Base-by-base conservation (phyloP, 805 yeast genomes). In the Schizosaccharomyces lindneri region DNA sequence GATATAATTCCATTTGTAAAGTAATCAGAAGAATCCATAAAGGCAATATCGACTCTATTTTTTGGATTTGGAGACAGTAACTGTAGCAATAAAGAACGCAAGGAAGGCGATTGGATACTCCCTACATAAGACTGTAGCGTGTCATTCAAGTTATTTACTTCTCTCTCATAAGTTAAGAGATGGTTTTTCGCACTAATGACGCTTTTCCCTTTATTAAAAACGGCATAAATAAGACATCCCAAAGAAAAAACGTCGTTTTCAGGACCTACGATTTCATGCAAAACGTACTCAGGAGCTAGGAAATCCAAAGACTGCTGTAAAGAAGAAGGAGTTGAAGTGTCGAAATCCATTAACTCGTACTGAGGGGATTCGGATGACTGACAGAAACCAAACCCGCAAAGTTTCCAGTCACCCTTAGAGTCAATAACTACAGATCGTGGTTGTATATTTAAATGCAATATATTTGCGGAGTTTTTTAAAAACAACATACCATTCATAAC, bases 361-460 rank as follows among this genome's bases (percentile, higher is more conserved):
- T 82, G 87, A 17, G 77, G 79, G 51, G 71, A 73, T 31, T 62
- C 55, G 27, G 61, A 29, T 17, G 55, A 70, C 65, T 74, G 85
- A 68, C 74, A 79, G 60, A 79, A 72, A 61, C 79, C 82, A 63
- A 93, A 77, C 0, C 97, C 97, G 5, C 85, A 78, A 1, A 93
- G 70, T 70, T 90, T 93, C 97, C 98, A 93, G 72, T 93, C 97
- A 4, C 94, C 89, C 65, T 71, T 70, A 17, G 81, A 84, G 65
- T 85, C 89, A 21, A 90, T 78, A 62, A 84, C 79, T 1, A 93
- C 76, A 0, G 95, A 79, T 7, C 78, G 73, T 0, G 98, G 98
- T 65, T 82, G 82, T 43, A 93, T 65, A 65, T 87, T 85, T 65
- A 85, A 70, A 72, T 90, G 95, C 5, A 85, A 83, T 32, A 81